Conservation (phyloP, 2,329 filamentous ascomycete species). For the Aspergillus proliferans region DNA sequence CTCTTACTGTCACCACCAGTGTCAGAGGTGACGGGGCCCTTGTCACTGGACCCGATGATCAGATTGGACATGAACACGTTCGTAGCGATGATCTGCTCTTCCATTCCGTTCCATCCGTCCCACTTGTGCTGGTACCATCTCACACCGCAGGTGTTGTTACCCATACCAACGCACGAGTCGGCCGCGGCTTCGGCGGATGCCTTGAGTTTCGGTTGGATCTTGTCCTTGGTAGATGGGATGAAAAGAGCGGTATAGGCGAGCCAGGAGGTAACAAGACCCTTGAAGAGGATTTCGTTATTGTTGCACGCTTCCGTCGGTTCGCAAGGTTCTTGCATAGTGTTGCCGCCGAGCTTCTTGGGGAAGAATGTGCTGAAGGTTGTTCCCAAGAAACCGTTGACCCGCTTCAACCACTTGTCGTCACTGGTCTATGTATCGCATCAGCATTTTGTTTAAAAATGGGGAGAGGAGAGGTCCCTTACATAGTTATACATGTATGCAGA, state of each 20-base stretch:
- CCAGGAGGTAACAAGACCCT: slow-evolving; percentile 64
- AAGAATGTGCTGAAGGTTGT: slow-evolving; percentile 47
- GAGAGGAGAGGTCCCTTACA: slow-evolving; percentile 29
- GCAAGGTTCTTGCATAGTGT: slow-evolving; percentile 62
- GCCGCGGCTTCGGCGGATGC: slow-evolving; percentile 56
- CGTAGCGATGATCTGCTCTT: slow-evolving; percentile 64
- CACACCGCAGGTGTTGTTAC: slow-evolving; percentile 58
- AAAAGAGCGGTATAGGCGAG: slow-evolving; percentile 55
- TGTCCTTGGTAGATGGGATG: slow-evolving; percentile 53
- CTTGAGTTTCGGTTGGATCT: slow-evolving; percentile 53
- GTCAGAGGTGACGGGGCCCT: slow-evolving; percentile 34
- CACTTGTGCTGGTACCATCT: slow-evolving; percentile 53
- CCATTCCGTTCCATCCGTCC: slow-evolving; percentile 56
- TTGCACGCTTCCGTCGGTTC: slow-evolving; percentile 58
- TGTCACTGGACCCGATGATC: slow-evolving; percentile 37
- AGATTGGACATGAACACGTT: slow-evolving; percentile 58
- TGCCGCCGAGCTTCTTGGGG: slow-evolving; percentile 37
- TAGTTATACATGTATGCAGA: slow-evolving; percentile 64
- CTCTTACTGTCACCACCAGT: slow-evolving; percentile 52
- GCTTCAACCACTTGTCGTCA: slow-evolving; percentile 50
- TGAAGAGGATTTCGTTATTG: slow-evolving; percentile 66
- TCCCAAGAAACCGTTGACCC: slow-evolving; percentile 51
- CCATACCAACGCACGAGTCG: slow-evolving; percentile 54
- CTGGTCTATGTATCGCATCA: slow-evolving; percentile 33
- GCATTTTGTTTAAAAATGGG: not conserved